Evolutionary conservation across 768 basidiomycete genomes (phyloP).

Genomic region (Tephrocybe sp.): DNA sequence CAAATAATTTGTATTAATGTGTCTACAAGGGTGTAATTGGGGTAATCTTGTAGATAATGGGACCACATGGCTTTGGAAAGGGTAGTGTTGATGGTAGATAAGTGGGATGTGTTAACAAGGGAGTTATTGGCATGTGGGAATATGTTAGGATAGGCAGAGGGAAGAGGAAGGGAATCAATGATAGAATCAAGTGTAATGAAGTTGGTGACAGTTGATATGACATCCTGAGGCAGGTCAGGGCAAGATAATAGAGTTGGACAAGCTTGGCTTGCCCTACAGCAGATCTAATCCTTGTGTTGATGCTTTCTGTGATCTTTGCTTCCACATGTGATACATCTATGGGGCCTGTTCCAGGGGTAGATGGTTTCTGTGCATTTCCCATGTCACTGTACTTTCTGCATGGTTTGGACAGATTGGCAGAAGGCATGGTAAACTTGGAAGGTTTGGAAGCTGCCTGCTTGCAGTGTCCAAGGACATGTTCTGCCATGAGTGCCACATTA

Average conservation of each 20-base stretch:
- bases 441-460: not conserved
- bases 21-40: slow-evolving; percentile 22
- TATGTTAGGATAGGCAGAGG: slow-evolving; percentile 19
- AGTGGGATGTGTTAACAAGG: not conserved
- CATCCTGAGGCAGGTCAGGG: no score
- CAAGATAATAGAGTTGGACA: not conserved
- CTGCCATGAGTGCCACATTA: not conserved
- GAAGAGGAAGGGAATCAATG: no score
- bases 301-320: no score
- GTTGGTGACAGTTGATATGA: not conserved
- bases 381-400: not conserved
- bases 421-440: not conserved
- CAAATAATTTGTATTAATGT: slow-evolving; percentile 26
- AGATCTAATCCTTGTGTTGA: not conserved
- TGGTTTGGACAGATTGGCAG: not conserved
- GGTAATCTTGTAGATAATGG: no score
- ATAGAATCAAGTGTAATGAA: not conserved
- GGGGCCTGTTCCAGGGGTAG: not conserved
- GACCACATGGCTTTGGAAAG: slow-evolving; percentile 6
- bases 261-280: not conserved
- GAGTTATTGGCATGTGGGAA: slow-evolving; percentile 20
- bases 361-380: not conserved
- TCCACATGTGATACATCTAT: not conserved
- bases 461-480: not conserved
- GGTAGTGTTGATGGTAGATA: slow-evolving; percentile 14